A percentile compares a stretch with the other conserved stretches of the same genome.
Evolutionary conservation across 163 green algal species (phyloP).

Genomic region (Chlamydomonas reinhardtii): DNA sequence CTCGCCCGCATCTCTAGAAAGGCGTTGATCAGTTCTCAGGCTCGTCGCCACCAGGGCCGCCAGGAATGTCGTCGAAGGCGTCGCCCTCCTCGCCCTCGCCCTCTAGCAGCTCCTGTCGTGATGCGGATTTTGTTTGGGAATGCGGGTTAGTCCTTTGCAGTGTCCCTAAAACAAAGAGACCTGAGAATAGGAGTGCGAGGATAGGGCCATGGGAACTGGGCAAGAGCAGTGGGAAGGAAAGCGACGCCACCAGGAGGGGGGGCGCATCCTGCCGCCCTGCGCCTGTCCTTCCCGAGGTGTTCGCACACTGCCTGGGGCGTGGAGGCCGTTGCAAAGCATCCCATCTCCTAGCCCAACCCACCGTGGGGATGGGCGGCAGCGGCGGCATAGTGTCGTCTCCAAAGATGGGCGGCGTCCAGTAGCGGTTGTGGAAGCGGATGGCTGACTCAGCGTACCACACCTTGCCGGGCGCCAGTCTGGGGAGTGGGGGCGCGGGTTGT

Average conservation of each 20-base stretch:
- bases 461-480: slow-evolving; percentile 28
- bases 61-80: background rate
- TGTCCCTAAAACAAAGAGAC: background rate
- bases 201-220: too few species aligned
- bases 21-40: too few species aligned
- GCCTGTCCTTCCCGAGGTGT: too few species aligned
- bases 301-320: too few species aligned
- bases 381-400: slow-evolving; percentile 39
- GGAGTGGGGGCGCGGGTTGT: background rate
- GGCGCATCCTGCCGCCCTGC: too few species aligned
- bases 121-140: background rate
- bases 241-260: too few species aligned
- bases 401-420: slow-evolving; percentile 35
- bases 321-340: too few species aligned
- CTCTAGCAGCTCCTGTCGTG: slow-evolving; percentile 9
- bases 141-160: background rate
- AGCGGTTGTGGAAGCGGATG: slow-evolving; percentile 56
- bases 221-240: too few species aligned
- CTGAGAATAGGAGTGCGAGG: background rate
- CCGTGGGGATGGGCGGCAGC: slow-evolving; percentile 24
- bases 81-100: slow-evolving; percentile 20
- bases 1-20: too few species aligned
- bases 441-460: slow-evolving; percentile 34
- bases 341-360: background rate
- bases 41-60: too few species aligned